Base-by-base conservation (phyloP, 75 land plant genomes). In the Cryptomeria japonica region DNA sequence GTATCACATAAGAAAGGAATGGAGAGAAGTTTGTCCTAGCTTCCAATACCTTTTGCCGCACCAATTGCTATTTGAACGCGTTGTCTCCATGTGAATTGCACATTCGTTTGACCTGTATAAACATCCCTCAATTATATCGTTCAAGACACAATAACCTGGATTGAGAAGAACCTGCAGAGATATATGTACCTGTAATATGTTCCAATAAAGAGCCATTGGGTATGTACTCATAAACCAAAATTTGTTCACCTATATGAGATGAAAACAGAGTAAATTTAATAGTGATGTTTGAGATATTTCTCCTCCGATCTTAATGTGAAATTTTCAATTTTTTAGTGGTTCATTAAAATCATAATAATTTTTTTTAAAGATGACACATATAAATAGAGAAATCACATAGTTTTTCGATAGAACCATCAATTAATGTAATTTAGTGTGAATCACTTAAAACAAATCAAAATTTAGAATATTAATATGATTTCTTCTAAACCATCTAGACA, bases 211-310 rank as follows among this genome's bases (percentile, higher is more conserved):
- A 89, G 38, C 94, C 93, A 84, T 92, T 92, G 46, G 89, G 83
- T 38, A 92, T 90, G 76, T 89, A 93, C 51, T 93, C 94, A 88
- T 92, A 93, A 15, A 93, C 93, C 70, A 93, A 84, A 22, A 93
- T 84, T 70, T 87, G 87, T 56, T 86, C 77, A 0, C 89, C 91
- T 83, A 34, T 51, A 87, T 31, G 36, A 77, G 73, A 38, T 15
- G 37, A 28, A 28, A 18, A 83, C 19, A 19, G 14, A 25, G 16
- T 37, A 41, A 8, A 41, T 19, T 19, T 19, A 22, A 22, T 28
- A 28, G 14, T 41, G 78, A 87, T 80, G 89, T 87, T 37, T 3
- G n/a, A n/a, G n/a, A n/a, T n/a, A n/a, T n/a, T n/a, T n/a, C n/a
- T n/a, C n/a, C n/a, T n/a, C n/a, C n/a, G n/a, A n/a, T n/a, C n/a